Evolutionary conservation across 306 rosid genomes (phyloP), one percentile per base, ranked within the genome.

Genomic region (Luffa acutangula): DNA sequence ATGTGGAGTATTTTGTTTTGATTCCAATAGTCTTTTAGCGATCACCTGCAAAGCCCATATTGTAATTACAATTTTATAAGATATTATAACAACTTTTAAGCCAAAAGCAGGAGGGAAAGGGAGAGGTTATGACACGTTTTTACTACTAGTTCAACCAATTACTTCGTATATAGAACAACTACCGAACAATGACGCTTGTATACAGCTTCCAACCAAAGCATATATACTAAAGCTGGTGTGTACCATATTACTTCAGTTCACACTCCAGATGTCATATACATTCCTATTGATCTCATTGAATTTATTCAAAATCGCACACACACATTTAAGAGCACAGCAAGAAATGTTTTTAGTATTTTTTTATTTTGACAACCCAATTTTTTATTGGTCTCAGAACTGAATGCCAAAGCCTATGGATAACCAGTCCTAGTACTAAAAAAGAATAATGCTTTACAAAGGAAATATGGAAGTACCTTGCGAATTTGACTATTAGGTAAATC

Each of bases 401-500:
- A 70, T 42, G 37, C 36, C 4, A 69, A 67, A 41, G 49, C 12
- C 33, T 41, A n/a, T 67, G 21, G 54, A 70, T 20, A 70, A 45
- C 20, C 7, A 2, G 37, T 43, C 18, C 3, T 42, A 15, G 18
- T 43, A 7, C 51, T 18, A 66, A 17, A 71, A 21, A 46, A 43
- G 20, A 71, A 72, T 31, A 0, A n/a, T 42, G 34, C 34, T 9
- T 4, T 4, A 11, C n/a, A 76, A 76, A 54, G 9, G 18, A 54
- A 58, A 58, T 58, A 25, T 13, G n/a, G 13, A 59, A 18, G 84
- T 84, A 93, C 99, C 96, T 95, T 95, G 77, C 97, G 97, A 82
- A 95, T 93, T 85, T 91, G 97, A 85, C 90, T 93, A 83, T 95
- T 95, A 54, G 96, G 94, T 20, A 91, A 86, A 89, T 95, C 97